phyloP scores from a whole-genome alignment of 257 asterid species.

The Jaltomata sinuosa region DNA sequence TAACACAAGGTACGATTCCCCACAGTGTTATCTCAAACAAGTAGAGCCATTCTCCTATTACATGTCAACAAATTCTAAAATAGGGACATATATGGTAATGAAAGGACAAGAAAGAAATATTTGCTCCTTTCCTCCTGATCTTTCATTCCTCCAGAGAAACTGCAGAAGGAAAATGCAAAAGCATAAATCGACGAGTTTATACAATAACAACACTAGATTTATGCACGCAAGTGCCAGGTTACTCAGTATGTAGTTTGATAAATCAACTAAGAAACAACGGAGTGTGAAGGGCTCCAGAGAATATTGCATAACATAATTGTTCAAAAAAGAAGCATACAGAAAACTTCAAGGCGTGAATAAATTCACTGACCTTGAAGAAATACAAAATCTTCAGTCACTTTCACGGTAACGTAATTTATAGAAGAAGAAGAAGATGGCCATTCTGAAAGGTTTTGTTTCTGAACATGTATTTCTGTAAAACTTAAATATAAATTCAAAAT shows the following conservation, averaged over 20 bases:
- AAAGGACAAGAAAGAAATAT: neutral
- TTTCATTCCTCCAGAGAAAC: neutral
- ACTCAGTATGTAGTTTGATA: neutral
- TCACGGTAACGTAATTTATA: neutral
- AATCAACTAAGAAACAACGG: neutral
- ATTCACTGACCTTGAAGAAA: too few relatives aligned
- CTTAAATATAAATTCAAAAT: neutral
- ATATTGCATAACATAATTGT: neutral
- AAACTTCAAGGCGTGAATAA: neutral
- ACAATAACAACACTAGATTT: neutral
- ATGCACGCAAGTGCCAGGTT: neutral
- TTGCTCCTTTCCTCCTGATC: neutral
- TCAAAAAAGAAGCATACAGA: neutral
- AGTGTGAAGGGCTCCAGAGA: neutral
- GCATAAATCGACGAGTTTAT: neutral
- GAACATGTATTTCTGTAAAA: neutral
- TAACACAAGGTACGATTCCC: too few relatives aligned
- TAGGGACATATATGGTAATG: neutral
- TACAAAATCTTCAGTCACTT: neutral
- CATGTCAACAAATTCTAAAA: neutral
- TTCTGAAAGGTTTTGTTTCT: neutral
- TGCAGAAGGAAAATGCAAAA: neutral
- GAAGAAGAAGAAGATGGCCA: neutral
- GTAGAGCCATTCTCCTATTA: neutral
- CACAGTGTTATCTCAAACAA: neutral